Base-by-base conservation (phyloP, 306 rosid species). In the Vicia villosa region DNA sequence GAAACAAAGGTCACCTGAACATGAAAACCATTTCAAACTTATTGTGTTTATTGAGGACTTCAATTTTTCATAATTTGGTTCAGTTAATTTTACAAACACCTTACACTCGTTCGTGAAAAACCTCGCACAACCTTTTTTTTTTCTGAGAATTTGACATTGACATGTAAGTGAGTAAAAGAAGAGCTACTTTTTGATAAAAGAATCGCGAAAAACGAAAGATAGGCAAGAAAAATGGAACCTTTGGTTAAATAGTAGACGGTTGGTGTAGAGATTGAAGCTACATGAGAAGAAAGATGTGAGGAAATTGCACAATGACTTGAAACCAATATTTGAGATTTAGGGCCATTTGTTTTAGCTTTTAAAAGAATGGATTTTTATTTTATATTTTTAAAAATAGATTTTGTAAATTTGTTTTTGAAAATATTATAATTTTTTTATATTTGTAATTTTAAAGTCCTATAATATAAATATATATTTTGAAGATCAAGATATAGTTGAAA, bases 221-320 rank as follows among this genome's bases (percentile, higher is more conserved):
- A 42, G 36, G n/a, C 20, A 38, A 14, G 63, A 17, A 65, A 71
- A 55, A 34, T 3, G n/a, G 32, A 30, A 80, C 83, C 80, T 69
- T 21, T 12, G 66, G 6, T 19, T 36, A 46, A 55, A 65, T 3
- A 0, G 7, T n/a, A 46, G 21, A 46, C 4, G 10, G 10, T 56
- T 54, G 16, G 37, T 56, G 61, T 12, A 10, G 0, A 51, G 5
- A 51, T 51, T 51, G 22, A 49, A 49, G 24, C 12, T 49, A 4
- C n/a, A n/a, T 16, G 22, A 3, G 12, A 49, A 49, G 22, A 17
- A 49, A 49, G 4, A n/a, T 47, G 30, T 50, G 57, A 50, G 57
- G 28, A 19, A 20, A 50, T 9, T 24, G 8, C 14, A 10, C 10
- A 50, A 50, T 19, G 14, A 3, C 4, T 1, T 50, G 28, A 50